Percentiles rank a stretch among this genome's conserved stretches.
phyloP scores from a whole-genome alignment of 805 yeast species.

The Saccharomycopsis schoenii region DNA sequence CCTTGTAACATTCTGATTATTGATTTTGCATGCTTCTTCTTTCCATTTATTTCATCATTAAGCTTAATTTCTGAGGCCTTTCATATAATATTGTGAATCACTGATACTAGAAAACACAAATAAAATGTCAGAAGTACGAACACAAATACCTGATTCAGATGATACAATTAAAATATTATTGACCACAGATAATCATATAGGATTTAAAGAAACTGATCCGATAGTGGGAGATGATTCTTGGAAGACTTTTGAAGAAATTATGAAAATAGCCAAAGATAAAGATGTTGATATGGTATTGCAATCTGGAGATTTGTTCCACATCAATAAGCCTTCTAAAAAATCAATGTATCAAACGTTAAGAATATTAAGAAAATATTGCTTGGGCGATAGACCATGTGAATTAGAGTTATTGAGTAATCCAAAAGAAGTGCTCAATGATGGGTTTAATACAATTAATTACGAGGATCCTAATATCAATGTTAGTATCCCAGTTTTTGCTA shows the following conservation, averaged over 20 bases:
- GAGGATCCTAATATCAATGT: conserved; percentile 87
- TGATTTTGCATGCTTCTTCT: too few species aligned
- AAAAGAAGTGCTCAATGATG: conserved; percentile 46
- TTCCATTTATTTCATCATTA: too few species aligned
- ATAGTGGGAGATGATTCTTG: conserved; percentile 86
- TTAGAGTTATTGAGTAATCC: conserved; percentile 79
- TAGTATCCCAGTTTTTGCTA: conserved; percentile 83
- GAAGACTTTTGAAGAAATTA: conserved; percentile 77
- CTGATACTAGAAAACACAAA: too few species aligned
- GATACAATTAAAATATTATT: conserved; percentile 70
- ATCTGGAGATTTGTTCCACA: conserved; percentile 88
- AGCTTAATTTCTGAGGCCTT: background rate
- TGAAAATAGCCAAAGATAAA: conserved; percentile 53
- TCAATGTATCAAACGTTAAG: conserved; percentile 76
- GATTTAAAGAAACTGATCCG: conserved; percentile 83
- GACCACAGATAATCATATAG: conserved; percentile 96
- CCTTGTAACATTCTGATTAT: too few species aligned
- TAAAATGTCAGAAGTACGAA: conserved; percentile 5
- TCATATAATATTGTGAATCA: background rate
- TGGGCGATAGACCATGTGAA: conserved; percentile 84
- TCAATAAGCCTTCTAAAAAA: conserved; percentile 81
- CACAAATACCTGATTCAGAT: conserved; percentile 24
- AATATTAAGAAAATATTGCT: conserved; percentile 57
- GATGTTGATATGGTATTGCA: conserved; percentile 87
- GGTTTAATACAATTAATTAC: conserved; percentile 66